Conservation (phyloP, 2,329 filamentous ascomycete species). For the Xylariomycetidae sp. region DNA sequence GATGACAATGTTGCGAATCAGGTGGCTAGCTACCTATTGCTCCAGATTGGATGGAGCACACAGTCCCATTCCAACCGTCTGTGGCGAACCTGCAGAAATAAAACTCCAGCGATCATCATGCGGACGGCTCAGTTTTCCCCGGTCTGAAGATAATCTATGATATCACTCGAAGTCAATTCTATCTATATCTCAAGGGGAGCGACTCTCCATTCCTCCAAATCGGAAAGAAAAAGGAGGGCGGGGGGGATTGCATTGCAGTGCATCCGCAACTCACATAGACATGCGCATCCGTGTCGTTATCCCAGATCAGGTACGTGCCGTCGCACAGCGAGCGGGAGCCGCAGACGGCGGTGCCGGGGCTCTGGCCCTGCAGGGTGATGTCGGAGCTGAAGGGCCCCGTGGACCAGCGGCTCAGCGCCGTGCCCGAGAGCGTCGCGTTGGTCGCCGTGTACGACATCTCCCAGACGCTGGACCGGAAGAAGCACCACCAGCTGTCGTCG, state of each 20-base stretch:
- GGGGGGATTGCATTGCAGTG: no score
- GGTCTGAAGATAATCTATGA: slow-evolving; percentile 1
- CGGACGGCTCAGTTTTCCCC: neutral
- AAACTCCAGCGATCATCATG: neutral
- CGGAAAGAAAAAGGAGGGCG: no score
- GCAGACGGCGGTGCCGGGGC: slow-evolving; percentile 2
- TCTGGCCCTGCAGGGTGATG: slow-evolving; percentile 1
- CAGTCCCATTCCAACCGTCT: no score
- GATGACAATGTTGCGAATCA: no score
- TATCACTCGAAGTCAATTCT: no score
- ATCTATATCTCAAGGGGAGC: neutral
- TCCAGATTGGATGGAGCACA: no score
- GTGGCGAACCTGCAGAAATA: neutral
- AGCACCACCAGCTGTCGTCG: neutral
- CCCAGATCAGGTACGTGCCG: neutral
- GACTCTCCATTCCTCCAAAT: no score
- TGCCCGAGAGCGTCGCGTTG: slow-evolving; percentile 1
- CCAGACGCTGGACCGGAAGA: neutral
- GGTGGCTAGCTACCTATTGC: no score
- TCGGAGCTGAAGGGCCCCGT: slow-evolving; percentile 2
- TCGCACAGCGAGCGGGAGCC: neutral
- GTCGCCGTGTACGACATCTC: neutral
- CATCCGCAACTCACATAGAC: slow-evolving; percentile 1
- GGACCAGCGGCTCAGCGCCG: slow-evolving; percentile 2
- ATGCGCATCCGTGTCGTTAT: neutral